Evolutionary conservation across 2,329 filamentous ascomycete genomes (phyloP).

Genomic region (Aureobasidium sp.): DNA sequence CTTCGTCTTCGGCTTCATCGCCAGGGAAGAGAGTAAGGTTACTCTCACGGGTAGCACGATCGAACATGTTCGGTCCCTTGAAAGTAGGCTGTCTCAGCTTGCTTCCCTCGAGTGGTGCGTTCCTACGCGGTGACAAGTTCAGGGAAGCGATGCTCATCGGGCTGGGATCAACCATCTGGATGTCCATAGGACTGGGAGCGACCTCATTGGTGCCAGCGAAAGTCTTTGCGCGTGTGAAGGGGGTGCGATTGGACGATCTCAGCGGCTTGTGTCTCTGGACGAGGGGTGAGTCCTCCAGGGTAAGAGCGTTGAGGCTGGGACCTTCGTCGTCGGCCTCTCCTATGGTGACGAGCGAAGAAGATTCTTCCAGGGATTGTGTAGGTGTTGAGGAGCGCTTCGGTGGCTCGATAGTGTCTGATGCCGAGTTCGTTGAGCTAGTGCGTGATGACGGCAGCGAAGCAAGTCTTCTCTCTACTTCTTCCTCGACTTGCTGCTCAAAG

Average conservation of each 20-base stretch:
- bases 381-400: slow-evolving; percentile 17
- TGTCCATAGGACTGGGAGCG: slow-evolving; percentile 72
- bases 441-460: slow-evolving; percentile 19
- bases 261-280: slow-evolving; percentile 39
- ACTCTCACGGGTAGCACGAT: slow-evolving; percentile 43
- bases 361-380: slow-evolving; percentile 9
- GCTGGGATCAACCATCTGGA: slow-evolving; percentile 86
- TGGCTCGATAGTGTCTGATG: neutral
- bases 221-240: slow-evolving; percentile 78
- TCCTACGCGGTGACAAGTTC: slow-evolving; percentile 76
- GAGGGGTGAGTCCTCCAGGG: slow-evolving; percentile 60
- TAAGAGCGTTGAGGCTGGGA: slow-evolving; percentile 68
- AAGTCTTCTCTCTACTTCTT: slow-evolving; percentile 45
- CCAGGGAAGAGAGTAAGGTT: slow-evolving; percentile 30
- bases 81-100: slow-evolving; percentile 29
- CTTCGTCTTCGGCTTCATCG: slow-evolving; percentile 50
- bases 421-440: slow-evolving; percentile 10
- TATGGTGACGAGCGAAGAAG: slow-evolving; percentile 11
- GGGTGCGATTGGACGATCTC: slow-evolving; percentile 60
- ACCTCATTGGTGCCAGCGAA: slow-evolving; percentile 44
- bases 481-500: slow-evolving; percentile 39
- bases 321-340: slow-evolving; percentile 33
- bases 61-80: slow-evolving; percentile 62
- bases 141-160: slow-evolving; percentile 80
- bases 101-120: slow-evolving; percentile 40